Evolutionary conservation across 495 filamentous ascomycete genomes (phyloP).

Genomic region (Amorphotheca resinae): DNA sequence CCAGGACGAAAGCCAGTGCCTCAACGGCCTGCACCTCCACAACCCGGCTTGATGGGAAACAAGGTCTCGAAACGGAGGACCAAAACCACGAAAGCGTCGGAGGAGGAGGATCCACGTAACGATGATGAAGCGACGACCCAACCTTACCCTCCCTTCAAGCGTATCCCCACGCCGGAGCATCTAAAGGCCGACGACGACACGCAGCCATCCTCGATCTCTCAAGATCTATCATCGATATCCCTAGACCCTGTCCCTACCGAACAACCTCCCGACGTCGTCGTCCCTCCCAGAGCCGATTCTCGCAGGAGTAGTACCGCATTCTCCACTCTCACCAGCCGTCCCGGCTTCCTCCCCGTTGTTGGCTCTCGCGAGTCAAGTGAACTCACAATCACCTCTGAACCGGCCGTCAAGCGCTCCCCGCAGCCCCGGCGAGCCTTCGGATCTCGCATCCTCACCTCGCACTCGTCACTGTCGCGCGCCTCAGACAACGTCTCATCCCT

Average conservation of each 20-base stretch:
- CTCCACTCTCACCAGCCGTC: background rate
- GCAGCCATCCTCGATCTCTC: background rate
- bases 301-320: constrained; percentile 2
- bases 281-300: constrained; percentile 10
- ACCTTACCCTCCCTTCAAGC: background rate
- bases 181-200: constrained; percentile 10
- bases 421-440: constrained; percentile 12
- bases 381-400: constrained; percentile 17
- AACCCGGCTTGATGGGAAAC: constrained; percentile 17
- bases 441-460: constrained; percentile 25
- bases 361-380: constrained; percentile 12
- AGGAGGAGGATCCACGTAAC: constrained; percentile 2
- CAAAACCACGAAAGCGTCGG: constrained; percentile 1
- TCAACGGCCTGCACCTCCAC: constrained; percentile 14
- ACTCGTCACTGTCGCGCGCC: constrained; percentile 57
- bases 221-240: constrained; percentile 6
- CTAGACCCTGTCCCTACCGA: constrained; percentile 13
- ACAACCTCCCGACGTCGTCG: background rate
- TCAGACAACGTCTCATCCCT: constrained; percentile 8
- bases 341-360: background rate
- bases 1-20: constrained; percentile 14
- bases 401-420: constrained; percentile 6
- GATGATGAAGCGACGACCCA: constrained; percentile 13
- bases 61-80: constrained; percentile 16
- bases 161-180: constrained; percentile 13